These are phyloP conservation scores for Suhomyces xylopsoci DNA, from an alignment of 805 yeast species.

Conservation along the genomic window DNA sequence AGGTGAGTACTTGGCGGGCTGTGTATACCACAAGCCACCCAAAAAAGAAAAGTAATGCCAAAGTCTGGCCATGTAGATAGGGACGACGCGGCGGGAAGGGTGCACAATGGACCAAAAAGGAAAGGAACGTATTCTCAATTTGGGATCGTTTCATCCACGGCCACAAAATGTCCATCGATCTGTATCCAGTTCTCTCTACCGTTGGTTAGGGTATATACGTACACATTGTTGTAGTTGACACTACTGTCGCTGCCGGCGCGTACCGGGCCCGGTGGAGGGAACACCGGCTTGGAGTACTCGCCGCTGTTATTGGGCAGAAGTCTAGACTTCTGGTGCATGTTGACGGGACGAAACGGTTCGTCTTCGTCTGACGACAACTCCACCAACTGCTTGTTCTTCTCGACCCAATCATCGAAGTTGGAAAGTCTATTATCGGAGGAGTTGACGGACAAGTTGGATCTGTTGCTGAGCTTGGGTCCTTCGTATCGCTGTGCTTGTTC, in stretches of 20 bases:
- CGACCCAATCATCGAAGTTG: conserved; percentile 58
- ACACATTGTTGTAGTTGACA: conserved; percentile 30
- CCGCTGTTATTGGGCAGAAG: conserved; percentile 3
- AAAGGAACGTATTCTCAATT: neutral
- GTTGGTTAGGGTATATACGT: conserved; percentile 15
- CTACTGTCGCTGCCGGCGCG: conserved; percentile 36
- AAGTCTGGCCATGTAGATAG: neutral
- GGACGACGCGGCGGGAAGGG: neutral
- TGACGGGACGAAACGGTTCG: conserved; percentile 17
- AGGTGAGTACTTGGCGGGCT: neutral
- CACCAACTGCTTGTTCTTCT: conserved; percentile 39
- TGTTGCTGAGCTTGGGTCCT: conserved; percentile 9
- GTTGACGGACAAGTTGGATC: conserved; percentile 8
- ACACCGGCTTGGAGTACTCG: conserved; percentile 16
- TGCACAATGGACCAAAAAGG: neutral
- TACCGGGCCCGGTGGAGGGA: conserved; percentile 29
- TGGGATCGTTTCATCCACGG: neutral
- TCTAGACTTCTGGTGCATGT: conserved; percentile 3
- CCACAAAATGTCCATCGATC: neutral
- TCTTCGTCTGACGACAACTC: conserved; percentile 43
- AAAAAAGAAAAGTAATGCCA: neutral
- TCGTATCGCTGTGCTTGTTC: conserved; percentile 5
- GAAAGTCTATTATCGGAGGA: conserved; percentile 1
- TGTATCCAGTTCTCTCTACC: neutral
- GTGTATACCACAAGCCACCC: neutral